Evolutionary conservation across 345 rosid species (phyloP).

Genomic region (Gossypioides kirkii): DNA sequence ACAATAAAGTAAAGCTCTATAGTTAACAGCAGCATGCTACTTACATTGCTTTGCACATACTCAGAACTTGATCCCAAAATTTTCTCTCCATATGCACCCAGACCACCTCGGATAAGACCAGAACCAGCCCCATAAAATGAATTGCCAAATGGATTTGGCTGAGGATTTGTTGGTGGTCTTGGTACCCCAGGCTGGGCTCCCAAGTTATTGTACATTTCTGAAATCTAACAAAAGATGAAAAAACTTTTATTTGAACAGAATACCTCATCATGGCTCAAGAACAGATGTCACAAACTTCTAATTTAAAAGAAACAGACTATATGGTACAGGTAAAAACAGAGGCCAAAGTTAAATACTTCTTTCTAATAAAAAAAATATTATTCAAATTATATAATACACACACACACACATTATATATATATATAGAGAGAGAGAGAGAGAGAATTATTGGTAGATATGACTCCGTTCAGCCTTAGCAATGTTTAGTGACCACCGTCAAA

Average conservation of each 20-base stretch:
- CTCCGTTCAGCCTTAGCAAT: background rate
- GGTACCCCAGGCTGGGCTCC: slow-evolving; percentile 72
- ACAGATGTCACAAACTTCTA: background rate
- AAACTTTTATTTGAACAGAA: background rate
- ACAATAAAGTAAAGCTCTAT: background rate
- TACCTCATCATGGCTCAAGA: background rate
- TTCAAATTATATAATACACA: background rate
- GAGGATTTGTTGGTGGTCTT: slow-evolving; percentile 55
- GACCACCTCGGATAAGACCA: slow-evolving; percentile 79
- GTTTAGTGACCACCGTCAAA: background rate
- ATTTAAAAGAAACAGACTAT: background rate
- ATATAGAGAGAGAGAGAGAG: too few species aligned
- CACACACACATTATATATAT: too few species aligned
- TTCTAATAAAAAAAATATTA: background rate
- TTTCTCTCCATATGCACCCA: slow-evolving; percentile 93
- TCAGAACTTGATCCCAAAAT: slow-evolving; percentile 91
- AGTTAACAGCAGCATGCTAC: slow-evolving; percentile 20
- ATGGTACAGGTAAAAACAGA: background rate
- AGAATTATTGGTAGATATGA: too few species aligned
- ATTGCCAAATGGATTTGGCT: slow-evolving; percentile 86
- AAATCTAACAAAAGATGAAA: background rate
- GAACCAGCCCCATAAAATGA: slow-evolving; percentile 92
- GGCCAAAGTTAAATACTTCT: background rate
- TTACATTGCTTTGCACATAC: slow-evolving; percentile 97
- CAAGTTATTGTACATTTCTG: slow-evolving; percentile 74